phyloP scores from a whole-genome alignment of 495 filamentous ascomycete species.

The Cenococcum geophilum region DNA sequence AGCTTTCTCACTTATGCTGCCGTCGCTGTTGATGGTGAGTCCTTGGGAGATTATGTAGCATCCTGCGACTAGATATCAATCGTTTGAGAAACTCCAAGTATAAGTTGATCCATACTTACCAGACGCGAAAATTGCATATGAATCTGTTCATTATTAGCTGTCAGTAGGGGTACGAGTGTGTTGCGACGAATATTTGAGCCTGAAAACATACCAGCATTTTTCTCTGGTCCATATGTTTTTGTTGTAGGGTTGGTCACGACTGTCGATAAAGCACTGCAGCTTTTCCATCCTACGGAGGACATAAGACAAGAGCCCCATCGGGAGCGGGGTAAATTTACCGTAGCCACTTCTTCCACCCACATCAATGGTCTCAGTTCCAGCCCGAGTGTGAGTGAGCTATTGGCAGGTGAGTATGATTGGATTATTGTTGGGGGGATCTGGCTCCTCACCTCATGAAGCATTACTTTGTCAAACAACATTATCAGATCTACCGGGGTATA shows the following conservation, averaged over 20 bases:
- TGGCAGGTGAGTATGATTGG: not conserved
- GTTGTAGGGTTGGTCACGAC: not conserved
- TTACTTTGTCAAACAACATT: slow-evolving; percentile 8
- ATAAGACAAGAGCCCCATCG: not conserved
- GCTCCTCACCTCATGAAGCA: slow-evolving; percentile 6
- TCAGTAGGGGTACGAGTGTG: not conserved
- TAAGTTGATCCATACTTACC: not conserved
- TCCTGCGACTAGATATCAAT: not conserved
- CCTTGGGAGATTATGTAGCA: not conserved
- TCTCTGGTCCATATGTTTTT: not conserved
- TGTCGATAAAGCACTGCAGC: not conserved
- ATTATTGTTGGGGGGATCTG: slow-evolving; percentile 1
- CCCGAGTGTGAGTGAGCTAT: slow-evolving; percentile 4
- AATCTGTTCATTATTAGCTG: not conserved
- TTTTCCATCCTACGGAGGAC: not conserved
- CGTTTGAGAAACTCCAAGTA: not conserved
- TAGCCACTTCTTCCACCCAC: slow-evolving; percentile 4
- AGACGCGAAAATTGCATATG: not conserved
- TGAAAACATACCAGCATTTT: not conserved
- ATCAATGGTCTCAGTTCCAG: slow-evolving; percentile 2
- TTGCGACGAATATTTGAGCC: not conserved
- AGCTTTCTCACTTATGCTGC: not conserved
- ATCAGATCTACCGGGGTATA: slow-evolving; percentile 9
- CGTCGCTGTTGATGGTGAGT: not conserved
- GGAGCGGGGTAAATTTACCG: not conserved